Percentiles rank a stretch among this genome's conserved stretches.
Conservation (phyloP, 345 rosid species). For the Salix brachista region DNA sequence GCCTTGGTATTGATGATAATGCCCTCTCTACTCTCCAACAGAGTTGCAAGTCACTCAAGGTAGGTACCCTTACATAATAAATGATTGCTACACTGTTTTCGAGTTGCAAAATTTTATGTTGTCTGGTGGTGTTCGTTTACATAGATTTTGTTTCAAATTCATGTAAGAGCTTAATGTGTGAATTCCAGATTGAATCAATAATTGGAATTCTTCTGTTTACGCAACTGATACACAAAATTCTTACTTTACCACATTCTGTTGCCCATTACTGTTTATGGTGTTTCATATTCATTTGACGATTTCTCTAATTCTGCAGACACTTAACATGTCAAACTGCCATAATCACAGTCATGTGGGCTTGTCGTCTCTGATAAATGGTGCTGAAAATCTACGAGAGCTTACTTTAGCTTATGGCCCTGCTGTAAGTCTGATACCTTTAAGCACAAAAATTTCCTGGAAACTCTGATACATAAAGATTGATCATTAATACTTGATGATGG, state of each 20-base stretch:
- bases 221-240: neutral
- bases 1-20: slow-evolving; percentile 60
- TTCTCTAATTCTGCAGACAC: slow-evolving; percentile 32
- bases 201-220: neutral
- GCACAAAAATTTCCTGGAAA: too few relatives aligned
- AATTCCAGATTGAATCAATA: neutral
- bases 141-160: neutral
- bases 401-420: neutral
- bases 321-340: slow-evolving; percentile 62
- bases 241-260: neutral
- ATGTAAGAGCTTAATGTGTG: neutral
- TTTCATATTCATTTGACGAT: neutral
- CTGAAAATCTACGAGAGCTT: slow-evolving; percentile 46
- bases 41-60: slow-evolving; percentile 64
- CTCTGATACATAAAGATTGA: too few relatives aligned
- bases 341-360: slow-evolving; percentile 47
- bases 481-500: too few relatives aligned
- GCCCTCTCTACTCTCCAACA: slow-evolving; percentile 38
- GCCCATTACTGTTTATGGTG: neutral
- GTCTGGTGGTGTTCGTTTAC: neutral
- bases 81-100: neutral
- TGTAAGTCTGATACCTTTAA: too few relatives aligned
- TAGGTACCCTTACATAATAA: slow-evolving; percentile 5
- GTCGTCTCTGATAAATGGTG: slow-evolving; percentile 44
- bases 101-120: neutral